Evolutionary conservation across 2,329 filamentous ascomycete species (phyloP), one percentile per base, ranked within the genome.

Genomic region (Venturia asperata): DNA sequence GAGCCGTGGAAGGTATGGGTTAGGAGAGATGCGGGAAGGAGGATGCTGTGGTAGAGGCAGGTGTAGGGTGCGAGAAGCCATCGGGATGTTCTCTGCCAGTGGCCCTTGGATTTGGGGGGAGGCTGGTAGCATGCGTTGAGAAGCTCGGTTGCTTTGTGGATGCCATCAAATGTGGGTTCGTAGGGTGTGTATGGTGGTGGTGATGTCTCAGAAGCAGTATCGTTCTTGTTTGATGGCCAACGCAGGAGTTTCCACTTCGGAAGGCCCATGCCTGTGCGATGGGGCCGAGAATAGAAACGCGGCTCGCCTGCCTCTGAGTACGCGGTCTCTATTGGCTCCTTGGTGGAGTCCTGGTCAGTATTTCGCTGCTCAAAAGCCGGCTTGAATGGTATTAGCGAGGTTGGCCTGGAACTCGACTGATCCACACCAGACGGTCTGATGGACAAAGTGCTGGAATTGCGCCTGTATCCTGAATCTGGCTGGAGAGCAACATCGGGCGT

Each of bases 91-190:
- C 6, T 56, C 27, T 56, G 49, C 49, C 49, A 64, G 9, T 21
- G 11, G 30, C 19, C 21, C 5, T 19, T 61, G 41, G 30, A 19
- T 42, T 34, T 45, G 15, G 34, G 49, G 11, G 39, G 37, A 39
- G 55, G 63, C n/a, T 45, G 17, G 49, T 37, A 55, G 24, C 27
- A 19, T 37, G 37, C 17, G 9, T 52, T 42, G 30, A 65, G 43
- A 6, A 65, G 24, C 19, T 65, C 43, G 43, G n/a, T 27, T 17
- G 64, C 64, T 37, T 27, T 27, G 43, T 65, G 30, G 41, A 63
- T 39, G 24, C 30, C 11, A 27, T 61, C 55, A 37, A 65, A 49
- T 24, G 13, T 43, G 1, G 63, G 63, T 37, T 61, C 52, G 39
- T 65, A 65, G 5, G 34, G 24, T n/a, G 49, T 24, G 55, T 65